Base-by-base conservation (phyloP, 2,329 filamentous ascomycete species). In the Orbilia brochopaga region DNA sequence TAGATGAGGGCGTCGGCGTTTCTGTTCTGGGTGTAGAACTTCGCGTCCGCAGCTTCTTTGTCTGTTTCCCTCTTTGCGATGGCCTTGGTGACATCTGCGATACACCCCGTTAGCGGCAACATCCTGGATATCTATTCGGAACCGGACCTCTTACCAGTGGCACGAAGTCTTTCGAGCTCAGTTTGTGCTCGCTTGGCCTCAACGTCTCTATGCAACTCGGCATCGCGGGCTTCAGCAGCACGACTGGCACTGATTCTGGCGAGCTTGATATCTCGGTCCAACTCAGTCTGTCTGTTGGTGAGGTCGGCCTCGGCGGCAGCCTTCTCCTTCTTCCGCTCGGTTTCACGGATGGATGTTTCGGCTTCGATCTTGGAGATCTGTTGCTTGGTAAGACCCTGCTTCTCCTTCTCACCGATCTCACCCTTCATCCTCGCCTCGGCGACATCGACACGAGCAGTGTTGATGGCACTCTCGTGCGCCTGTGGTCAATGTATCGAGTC, bases 361-460 rank as follows among this genome's bases (percentile, higher is more conserved):
- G 91, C 90, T 79, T 92, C 86, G 80, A 95, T 95, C 82, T 92
- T 93, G 76, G 90, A 90, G 46, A 95, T 90, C 77, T 92, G 89
- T 61, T 92, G 90, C 78, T 94, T 91, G 74, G 92, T 89, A 76
- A 90, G 85, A 74, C 91, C 91, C 77, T 87, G 86, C 77, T 90
- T 89, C 78, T 91, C 84, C 23, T 90, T 87, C 79, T 94, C 90
- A 66, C 89, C 89, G 13, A 91, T 88, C 75, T 88, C 88, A 77
- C 89, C 89, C 56, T 83, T 83, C 76, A 86, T 82, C 76, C 86
- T 85, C 6, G 86, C 86, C 63, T 86, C 85, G 51, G 86, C 85
- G 1, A 88, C 88, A 77, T 90, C 87, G 74, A 89, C 79, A 44
- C 74, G 74, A 35, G 75, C 75, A 42, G 74, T 74, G 23, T 75